Evolutionary conservation across 2,329 filamentous ascomycete genomes (phyloP), one percentile per base, ranked within the genome.

Genomic region (Phoma sp.): DNA sequence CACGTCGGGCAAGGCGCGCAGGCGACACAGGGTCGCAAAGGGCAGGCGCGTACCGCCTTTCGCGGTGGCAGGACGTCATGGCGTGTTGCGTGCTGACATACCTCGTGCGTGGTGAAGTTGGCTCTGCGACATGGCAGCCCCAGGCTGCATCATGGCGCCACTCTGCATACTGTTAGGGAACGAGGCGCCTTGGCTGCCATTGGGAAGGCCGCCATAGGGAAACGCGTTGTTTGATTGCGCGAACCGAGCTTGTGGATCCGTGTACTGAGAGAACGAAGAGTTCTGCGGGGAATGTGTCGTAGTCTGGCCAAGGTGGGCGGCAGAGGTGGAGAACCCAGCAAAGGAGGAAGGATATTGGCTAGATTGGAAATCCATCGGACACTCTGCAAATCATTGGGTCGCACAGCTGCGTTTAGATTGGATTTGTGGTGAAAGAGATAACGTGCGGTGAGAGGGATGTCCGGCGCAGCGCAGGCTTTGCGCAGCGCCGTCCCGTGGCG

Each of bases 341-440:
- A 72, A 72, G 60, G 71, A 67, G 57, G 67, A 54, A 64, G 52
- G 46, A 55, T 55, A 55, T 51, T 70, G 71, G 63, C 66, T 71
- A 68, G 52, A 55, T 55, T 70, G 72, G 67, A 74, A 75, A 71
- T 75, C 73, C 73, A 75, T 75, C 60, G 66, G 55, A 62, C 54
- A 55, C 57, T 48, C 57, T 65, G 60, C 62, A 60, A 70, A 60
- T 72, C 72, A 75, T 74, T 72, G 73, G 71, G 67, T 75, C 62
- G 73, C 68, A 74, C 72, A 72, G 64, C 67, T 63, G 58, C 65
- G 63, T 64, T 72, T 72, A 72, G 69, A 74, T 74, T 74, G 72
- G 52, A 68, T 70, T 64, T 68, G 69, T 67, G 67, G 64, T 61
- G 64, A 62, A 61, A 64, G 67, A 67, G 65, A 65, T 69, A 69